Evolutionary conservation across 2,329 filamentous ascomycete species (phyloP), one percentile per base, ranked within the genome.

Genomic region (Stemphylium beticola): DNA sequence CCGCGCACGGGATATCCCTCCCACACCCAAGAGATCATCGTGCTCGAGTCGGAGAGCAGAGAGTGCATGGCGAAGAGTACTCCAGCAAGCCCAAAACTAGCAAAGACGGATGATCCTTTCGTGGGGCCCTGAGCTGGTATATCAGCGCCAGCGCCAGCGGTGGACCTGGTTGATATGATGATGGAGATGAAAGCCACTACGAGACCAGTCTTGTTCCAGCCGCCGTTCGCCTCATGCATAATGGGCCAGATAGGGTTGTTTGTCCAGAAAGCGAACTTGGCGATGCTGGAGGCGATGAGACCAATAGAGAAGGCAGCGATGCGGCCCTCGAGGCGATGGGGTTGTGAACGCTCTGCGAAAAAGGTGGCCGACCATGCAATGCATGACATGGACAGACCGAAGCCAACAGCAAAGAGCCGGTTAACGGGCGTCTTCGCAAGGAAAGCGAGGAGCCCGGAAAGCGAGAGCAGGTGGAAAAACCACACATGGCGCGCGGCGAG

Each of bases 1-100:
- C 95, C 95, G 44, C 90, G 87, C 36, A 98, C 85, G 12, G 95
- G 95, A 68, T 90, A 99, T 6, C 95, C 95, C 66, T 97, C 92
- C 95, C 95, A 99, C 2, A 92, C 92, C 95, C 95, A 99, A 14
- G 93, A 83, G 53, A 98, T 97, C 92, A 99, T 98, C 49, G 95
- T 99, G 79, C 95, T 98, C 0, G 93, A 96, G 73, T 99, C 95
- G 0, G 95, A 97, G 10, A 99, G 83, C 9, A 99, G 81, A 1
- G 93, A 97, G 73, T 98, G 95, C 69, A 98, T 82, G 4, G 85
- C 91, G 69, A 99, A 99, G 70, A 97, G 83, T 7, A 97, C 76
- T 26, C 92, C 93, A 20, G 86, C 92, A 50, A 98, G 76, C 55
- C 95, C 92, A 43, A 95, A 77, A 9, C 87, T 90, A 26, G 92